Percentiles rank a stretch among this genome's conserved stretches.
phyloP scores from a whole-genome alignment of 75 land plant genomes.

The Selaginella tamariscina region DNA sequence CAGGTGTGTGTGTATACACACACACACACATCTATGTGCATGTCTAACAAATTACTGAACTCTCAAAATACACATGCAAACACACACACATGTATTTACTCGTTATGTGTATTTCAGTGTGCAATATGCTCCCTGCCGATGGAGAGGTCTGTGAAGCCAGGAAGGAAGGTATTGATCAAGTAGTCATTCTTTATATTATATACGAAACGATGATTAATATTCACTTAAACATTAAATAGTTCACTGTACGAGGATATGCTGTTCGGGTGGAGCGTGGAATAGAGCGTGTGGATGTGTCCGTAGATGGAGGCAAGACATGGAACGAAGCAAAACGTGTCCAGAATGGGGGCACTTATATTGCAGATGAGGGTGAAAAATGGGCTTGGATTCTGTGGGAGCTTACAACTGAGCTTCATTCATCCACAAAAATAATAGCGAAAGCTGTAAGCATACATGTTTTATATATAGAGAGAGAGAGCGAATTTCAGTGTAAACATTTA shows the following conservation, averaged over 20 bases:
- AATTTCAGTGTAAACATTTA: neutral
- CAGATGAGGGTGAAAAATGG: constrained; percentile 57
- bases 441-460: constrained; percentile 39
- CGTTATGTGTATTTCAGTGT: constrained; percentile 24
- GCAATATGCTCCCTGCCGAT: constrained; percentile 29
- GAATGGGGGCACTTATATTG: constrained; percentile 24
- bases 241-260: constrained; percentile 70
- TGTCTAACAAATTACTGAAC: too few relatives aligned
- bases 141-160: constrained; percentile 16
- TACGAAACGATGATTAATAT: neutral
- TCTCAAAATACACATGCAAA: too few relatives aligned
- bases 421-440: constrained; percentile 67
- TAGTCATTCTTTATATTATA: neutral
- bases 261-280: constrained; percentile 97
- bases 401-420: constrained; percentile 23
- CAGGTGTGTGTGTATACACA: constrained; percentile 44
- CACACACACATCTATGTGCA: too few relatives aligned
- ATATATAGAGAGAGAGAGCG: neutral
- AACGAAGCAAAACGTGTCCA: constrained; percentile 50
- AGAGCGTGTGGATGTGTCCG: constrained; percentile 84
- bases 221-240: constrained; percentile 25
- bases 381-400: constrained; percentile 81
- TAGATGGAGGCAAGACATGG: constrained; percentile 92
- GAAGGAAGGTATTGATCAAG: constrained; percentile 18
- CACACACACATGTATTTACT: too few relatives aligned